These are phyloP conservation scores for Xylariaceae sp. DNA, from an alignment of 2,329 filamentous ascomycete species.

Conservation along the genomic window DNA sequence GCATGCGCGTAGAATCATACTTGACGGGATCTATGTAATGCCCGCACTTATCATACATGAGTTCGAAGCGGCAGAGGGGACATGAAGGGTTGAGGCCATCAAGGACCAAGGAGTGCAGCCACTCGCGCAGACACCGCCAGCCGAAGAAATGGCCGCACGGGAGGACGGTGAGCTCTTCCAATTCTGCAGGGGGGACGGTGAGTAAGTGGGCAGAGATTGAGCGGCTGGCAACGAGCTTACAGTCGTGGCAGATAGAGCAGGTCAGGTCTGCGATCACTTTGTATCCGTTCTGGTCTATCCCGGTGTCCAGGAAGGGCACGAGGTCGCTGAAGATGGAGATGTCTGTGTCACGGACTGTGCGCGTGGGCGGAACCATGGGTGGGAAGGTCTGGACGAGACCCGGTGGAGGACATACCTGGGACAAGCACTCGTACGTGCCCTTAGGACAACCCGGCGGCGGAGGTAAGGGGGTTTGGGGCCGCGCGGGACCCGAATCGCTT, in stretches of 20 bases:
- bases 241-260: conserved; percentile 18
- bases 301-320: conserved; percentile 8
- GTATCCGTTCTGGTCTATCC: conserved; percentile 8
- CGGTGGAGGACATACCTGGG: conserved; percentile 5
- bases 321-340: conserved; percentile 21
- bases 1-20: background rate
- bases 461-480: background rate
- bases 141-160: conserved; percentile 26
- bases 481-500: no score
- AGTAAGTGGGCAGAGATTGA: background rate
- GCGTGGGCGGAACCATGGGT: background rate
- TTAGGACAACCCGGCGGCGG: conserved; percentile 2
- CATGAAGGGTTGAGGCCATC: background rate
- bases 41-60: conserved; percentile 10
- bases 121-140: conserved; percentile 3
- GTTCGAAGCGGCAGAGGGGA: conserved; percentile 17
- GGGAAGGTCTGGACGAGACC: conserved; percentile 7
- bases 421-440: background rate
- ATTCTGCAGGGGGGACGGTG: no score
- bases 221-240: conserved; percentile 13
- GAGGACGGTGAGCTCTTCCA: conserved; percentile 12
- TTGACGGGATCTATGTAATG: conserved; percentile 9
- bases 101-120: background rate
- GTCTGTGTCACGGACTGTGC: conserved; percentile 4
- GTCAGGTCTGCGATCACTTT: conserved; percentile 14